A percentile compares a stretch with the other conserved stretches of the same genome.
These are phyloP conservation scores for Wickerhamiella bombiphila DNA, from an alignment of 805 yeast genomes.

Conservation along the genomic window DNA sequence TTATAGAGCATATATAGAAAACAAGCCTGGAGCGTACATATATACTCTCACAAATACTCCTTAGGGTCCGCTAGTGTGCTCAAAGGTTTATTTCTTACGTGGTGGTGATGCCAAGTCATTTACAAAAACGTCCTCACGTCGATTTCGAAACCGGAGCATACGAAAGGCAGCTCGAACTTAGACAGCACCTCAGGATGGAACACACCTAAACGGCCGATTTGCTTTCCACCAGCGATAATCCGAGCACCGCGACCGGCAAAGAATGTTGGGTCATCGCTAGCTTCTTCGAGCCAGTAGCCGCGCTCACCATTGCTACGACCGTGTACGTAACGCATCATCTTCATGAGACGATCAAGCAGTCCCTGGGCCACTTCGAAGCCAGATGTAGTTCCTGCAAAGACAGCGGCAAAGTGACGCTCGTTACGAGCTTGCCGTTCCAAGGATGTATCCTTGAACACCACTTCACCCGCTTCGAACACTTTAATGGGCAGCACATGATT, in stretches of 20 bases:
- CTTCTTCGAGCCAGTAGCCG: slow-evolving; percentile 39
- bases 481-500: slow-evolving; percentile 87
- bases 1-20: neutral
- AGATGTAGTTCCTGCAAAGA: slow-evolving; percentile 85
- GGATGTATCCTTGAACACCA: slow-evolving; percentile 65
- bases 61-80: neutral
- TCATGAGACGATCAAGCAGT: slow-evolving; percentile 85
- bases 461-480: slow-evolving; percentile 92
- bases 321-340: slow-evolving; percentile 85
- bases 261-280: slow-evolving; percentile 36
- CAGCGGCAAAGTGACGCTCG: slow-evolving; percentile 89
- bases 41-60: neutral
- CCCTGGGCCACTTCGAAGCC: slow-evolving; percentile 95
- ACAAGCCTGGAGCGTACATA: neutral
- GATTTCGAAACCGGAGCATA: slow-evolving; percentile 82
- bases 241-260: slow-evolving; percentile 98
- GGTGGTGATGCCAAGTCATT: neutral
- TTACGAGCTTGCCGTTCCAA: slow-evolving; percentile 83
- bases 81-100: neutral
- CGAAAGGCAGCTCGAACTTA: slow-evolving; percentile 79
- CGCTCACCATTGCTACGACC: slow-evolving; percentile 34
- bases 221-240: slow-evolving; percentile 33
- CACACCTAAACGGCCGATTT: slow-evolving; percentile 71
- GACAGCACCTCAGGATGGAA: slow-evolving; percentile 88
- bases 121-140: slow-evolving; percentile 60